phyloP scores from a whole-genome alignment of 495 filamentous ascomycete genomes.

The Neurospora sp. region DNA sequence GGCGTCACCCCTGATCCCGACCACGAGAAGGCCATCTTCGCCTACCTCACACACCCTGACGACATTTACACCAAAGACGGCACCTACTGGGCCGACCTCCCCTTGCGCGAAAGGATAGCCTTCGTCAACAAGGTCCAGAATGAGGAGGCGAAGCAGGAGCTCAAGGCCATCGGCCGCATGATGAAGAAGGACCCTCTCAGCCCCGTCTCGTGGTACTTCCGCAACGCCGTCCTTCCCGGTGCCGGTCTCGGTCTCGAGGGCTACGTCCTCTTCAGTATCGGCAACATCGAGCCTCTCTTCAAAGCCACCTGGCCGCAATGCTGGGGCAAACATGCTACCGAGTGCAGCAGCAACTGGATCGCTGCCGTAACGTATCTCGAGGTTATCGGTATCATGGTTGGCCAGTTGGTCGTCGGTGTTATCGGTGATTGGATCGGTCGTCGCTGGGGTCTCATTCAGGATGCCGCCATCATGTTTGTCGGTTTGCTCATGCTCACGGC shows the following conservation, averaged over 20 bases:
- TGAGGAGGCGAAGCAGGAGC: constrained; percentile 53
- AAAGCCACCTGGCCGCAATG: constrained; percentile 56
- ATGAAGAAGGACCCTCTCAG: constrained; percentile 69
- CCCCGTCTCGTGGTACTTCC: constrained; percentile 71
- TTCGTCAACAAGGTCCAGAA: constrained; percentile 65
- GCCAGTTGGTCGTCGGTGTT: constrained; percentile 65
- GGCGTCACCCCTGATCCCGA: constrained; percentile 36
- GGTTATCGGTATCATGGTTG: constrained; percentile 79
- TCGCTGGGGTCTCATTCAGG: constrained; percentile 86
- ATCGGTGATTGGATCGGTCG: constrained; percentile 63
- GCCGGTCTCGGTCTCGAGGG: constrained; percentile 83
- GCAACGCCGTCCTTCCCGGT: constrained; percentile 80
- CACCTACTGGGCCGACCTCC: constrained; percentile 82
- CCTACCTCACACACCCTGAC: constrained; percentile 64
- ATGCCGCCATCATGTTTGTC: constrained; percentile 85
- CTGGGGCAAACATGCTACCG: constrained; percentile 49
- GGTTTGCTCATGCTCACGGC: constrained; percentile 80
- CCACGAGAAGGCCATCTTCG: constrained; percentile 62
- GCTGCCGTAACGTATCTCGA: constrained; percentile 75
- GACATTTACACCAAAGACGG: constrained; percentile 75
- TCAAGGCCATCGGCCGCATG: constrained; percentile 61
- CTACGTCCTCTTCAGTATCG: constrained; percentile 91
- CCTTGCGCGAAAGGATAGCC: constrained; percentile 48
- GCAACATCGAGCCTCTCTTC: constrained; percentile 74
- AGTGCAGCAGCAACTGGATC: constrained; percentile 66